phyloP scores from a whole-genome alignment of 2,329 filamentous ascomycete species.

The Penicillium janthinellum region DNA sequence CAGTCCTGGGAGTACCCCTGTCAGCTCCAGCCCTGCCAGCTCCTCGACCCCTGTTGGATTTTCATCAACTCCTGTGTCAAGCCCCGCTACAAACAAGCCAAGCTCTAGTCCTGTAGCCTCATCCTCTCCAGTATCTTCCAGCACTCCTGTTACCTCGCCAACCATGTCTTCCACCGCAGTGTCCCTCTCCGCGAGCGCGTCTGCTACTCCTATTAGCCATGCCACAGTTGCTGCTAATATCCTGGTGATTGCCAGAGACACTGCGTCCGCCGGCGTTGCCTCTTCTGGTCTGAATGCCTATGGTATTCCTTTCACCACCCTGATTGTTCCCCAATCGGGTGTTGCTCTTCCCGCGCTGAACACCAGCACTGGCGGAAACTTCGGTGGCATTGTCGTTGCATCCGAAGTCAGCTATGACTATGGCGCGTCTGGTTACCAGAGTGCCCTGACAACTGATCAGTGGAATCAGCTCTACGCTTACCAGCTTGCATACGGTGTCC shows the following conservation, averaged over 20 bases:
- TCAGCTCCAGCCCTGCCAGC: not conserved
- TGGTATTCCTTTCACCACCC: conserved; percentile 60
- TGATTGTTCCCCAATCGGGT: conserved; percentile 58
- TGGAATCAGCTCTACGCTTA: conserved; percentile 60
- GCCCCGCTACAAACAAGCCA: too few species aligned
- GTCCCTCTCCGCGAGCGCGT: conserved; percentile 19
- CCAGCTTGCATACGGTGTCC: conserved; percentile 59
- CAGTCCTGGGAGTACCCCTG: not conserved
- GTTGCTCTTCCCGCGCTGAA: conserved; percentile 56
- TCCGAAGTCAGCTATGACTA: conserved; percentile 60
- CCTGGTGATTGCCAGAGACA: conserved; percentile 59
- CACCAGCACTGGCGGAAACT: conserved; percentile 55
- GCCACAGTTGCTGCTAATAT: conserved; percentile 48
- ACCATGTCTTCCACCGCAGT: not conserved
- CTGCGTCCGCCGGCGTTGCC: conserved; percentile 51
- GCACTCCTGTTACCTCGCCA: conserved; percentile 2
- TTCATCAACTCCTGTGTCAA: conserved; percentile 20
- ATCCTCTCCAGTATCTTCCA: conserved; percentile 5
- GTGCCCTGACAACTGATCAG: conserved; percentile 59
- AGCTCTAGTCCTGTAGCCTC: conserved; percentile 27
- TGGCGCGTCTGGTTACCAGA: conserved; percentile 48
- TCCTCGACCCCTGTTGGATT: not conserved
- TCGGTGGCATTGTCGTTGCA: conserved; percentile 60
- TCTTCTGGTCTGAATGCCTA: conserved; percentile 61
- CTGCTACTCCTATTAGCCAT: conserved; percentile 22